phyloP scores from a whole-genome alignment of 305 asterid genomes.

The Striga hermonthica region DNA sequence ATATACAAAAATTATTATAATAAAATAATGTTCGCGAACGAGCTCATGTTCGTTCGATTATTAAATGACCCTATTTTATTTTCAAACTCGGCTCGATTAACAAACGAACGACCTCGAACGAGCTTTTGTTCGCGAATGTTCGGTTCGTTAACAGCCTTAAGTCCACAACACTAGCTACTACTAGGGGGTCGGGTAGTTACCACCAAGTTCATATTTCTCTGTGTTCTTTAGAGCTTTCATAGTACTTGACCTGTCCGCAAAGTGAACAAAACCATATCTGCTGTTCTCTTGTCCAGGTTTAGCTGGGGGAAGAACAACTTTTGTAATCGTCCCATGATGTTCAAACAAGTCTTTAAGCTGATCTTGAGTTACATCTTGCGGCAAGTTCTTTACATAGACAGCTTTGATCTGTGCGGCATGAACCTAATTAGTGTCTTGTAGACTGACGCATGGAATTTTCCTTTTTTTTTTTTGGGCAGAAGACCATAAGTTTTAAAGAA shows the following conservation, averaged over 20 bases:
- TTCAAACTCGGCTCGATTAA: too few relatives aligned
- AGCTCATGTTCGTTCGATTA: too few relatives aligned
- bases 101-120: too few relatives aligned
- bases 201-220: slow-evolving; percentile 81
- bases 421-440: slow-evolving; percentile 21
- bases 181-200: slow-evolving; percentile 37
- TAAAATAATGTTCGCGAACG: too few relatives aligned
- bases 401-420: slow-evolving; percentile 65
- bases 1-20: too few relatives aligned
- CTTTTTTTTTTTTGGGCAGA: too few relatives aligned
- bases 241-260: slow-evolving; percentile 78
- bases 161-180: slow-evolving; percentile 5
- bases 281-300: slow-evolving; percentile 88
- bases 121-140: too few relatives aligned
- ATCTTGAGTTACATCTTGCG: slow-evolving; percentile 69
- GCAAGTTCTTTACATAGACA: slow-evolving; percentile 85
- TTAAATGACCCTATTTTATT: too few relatives aligned
- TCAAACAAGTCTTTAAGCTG: slow-evolving; percentile 74
- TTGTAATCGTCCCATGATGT: slow-evolving; percentile 76
- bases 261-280: slow-evolving; percentile 90
- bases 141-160: too few relatives aligned
- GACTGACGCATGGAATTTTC: neutral
- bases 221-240: slow-evolving; percentile 89
- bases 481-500: neutral
- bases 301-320: slow-evolving; percentile 92